Conservation (phyloP, 2,329 filamentous ascomycete species). For the Botryosphaeria dothidea region DNA sequence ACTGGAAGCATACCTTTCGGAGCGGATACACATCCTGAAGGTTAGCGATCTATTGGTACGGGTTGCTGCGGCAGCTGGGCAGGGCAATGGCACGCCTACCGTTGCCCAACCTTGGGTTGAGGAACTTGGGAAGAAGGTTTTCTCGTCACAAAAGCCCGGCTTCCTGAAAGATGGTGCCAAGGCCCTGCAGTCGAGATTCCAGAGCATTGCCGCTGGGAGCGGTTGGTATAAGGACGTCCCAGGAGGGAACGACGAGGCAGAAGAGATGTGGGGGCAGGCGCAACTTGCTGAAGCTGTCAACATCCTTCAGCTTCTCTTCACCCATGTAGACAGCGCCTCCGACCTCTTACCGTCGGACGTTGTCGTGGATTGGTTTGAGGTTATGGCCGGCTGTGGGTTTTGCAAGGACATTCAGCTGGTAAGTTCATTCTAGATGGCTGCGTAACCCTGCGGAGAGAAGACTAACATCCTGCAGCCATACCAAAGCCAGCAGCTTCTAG, state of each 20-base stretch:
- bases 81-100: constrained; percentile 14
- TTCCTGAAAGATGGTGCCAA: constrained; percentile 52
- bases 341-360: constrained; percentile 33
- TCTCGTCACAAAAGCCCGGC: constrained; percentile 42
- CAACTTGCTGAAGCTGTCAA: constrained; percentile 72
- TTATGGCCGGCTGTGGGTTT: constrained; percentile 51
- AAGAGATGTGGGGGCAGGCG: constrained; percentile 63
- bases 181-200: constrained; percentile 50
- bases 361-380: constrained; percentile 36
- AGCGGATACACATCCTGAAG: constrained; percentile 58
- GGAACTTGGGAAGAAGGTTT: constrained; percentile 33
- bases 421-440: neutral
- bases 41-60: constrained; percentile 38
- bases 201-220: constrained; percentile 43
- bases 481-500: constrained; percentile 47
- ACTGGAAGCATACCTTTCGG: constrained; percentile 69
- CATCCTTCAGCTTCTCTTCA: constrained; percentile 71
- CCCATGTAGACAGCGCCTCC: constrained; percentile 61
- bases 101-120: constrained; percentile 34
- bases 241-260: constrained; percentile 56
- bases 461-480: constrained; percentile 34
- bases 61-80: constrained; percentile 30
- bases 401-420: constrained; percentile 55
- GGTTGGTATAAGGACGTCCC: constrained; percentile 49
- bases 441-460: neutral